phyloP scores from a whole-genome alignment of 2,329 filamentous ascomycete species.

The Fusarium pseudonygamai region DNA sequence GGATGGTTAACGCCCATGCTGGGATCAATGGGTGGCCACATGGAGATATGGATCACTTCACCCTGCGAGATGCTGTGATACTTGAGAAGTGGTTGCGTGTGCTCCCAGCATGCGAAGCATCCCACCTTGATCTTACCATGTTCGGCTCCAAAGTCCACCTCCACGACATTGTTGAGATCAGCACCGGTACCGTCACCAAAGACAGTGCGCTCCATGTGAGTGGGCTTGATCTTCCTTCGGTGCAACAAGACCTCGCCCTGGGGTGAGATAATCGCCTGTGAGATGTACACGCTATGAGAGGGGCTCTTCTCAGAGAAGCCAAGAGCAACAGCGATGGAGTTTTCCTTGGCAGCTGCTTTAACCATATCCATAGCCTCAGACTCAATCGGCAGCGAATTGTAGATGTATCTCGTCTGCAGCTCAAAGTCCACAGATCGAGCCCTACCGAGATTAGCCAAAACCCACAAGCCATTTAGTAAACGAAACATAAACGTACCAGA shows the following conservation, averaged over 20 bases:
- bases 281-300: conserved; percentile 53
- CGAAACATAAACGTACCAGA: conserved; percentile 37
- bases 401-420: conserved; percentile 47
- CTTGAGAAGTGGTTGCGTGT: conserved; percentile 60
- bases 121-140: conserved; percentile 51
- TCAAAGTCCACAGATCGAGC: conserved; percentile 38
- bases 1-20: conserved; percentile 31
- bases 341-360: conserved; percentile 45
- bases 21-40: conserved; percentile 53
- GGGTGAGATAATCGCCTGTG: conserved; percentile 55
- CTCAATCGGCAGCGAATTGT: conserved; percentile 53
- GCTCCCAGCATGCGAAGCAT: conserved; percentile 60
- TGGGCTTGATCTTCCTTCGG: conserved; percentile 62
- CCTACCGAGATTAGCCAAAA: conserved; percentile 10
- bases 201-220: conserved; percentile 61
- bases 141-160: conserved; percentile 48
- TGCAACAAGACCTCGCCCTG: conserved; percentile 52
- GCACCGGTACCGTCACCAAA: conserved; percentile 57
- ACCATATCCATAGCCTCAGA: conserved; percentile 53
- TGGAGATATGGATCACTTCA: conserved; percentile 58
- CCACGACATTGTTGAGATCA: conserved; percentile 52
- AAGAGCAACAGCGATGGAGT: conserved; percentile 54
- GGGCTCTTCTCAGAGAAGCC: conserved; percentile 55
- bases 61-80: conserved; percentile 56
- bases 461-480: accelerated